Evolutionary conservation across 2,329 filamentous ascomycete genomes (phyloP), one percentile per base, ranked within the genome.

Genomic region (Elsinoe batatas): DNA sequence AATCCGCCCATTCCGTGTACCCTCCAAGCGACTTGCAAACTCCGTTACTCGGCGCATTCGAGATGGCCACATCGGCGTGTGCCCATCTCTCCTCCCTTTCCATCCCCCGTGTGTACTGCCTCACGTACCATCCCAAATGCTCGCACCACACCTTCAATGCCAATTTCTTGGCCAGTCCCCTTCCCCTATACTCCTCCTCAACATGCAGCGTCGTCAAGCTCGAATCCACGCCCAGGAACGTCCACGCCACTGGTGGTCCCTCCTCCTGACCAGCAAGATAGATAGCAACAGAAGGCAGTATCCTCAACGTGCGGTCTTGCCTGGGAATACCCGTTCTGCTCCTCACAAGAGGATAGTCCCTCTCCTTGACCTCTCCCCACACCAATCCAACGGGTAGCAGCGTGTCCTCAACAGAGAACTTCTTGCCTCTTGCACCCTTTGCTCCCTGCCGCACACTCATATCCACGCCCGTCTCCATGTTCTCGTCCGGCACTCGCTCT

Each of bases 21-120:
- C 81, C 84, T 1, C 81, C 79, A 42, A 88, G 64, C 57, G 81
- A 81, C 64, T 69, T 77, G 61, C 82, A 86, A 35, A 88, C 79
- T 0, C 72, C 77, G 49, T 79, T 76, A 63, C 84, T 88, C 38
- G 77, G 76, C 1, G 65, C 57, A 60, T 88, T 88, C 0, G 76
- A 75, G 0, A 75, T 69, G 2, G 79, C 76, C 0, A 88, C 84
- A 66, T 88, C 83, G 1, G 83, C 83, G 58, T 80, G 76, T 22
- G 75, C 77, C 72, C 77, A 80, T 5, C 72, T 76, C 36, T 79
- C 79, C 0, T 72, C 64, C 15, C 26, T 2, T 1, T 62, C 53
- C 5, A 63, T 69, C 12, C 61, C 59, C 44, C 64, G 62, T 58
- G 58, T 62, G n/a, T 64, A 64, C 62, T 51, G 18, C 17, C 44